phyloP scores from a whole-genome alignment of 2,329 filamentous ascomycete genomes.

The Emericellopsis atlantica region DNA sequence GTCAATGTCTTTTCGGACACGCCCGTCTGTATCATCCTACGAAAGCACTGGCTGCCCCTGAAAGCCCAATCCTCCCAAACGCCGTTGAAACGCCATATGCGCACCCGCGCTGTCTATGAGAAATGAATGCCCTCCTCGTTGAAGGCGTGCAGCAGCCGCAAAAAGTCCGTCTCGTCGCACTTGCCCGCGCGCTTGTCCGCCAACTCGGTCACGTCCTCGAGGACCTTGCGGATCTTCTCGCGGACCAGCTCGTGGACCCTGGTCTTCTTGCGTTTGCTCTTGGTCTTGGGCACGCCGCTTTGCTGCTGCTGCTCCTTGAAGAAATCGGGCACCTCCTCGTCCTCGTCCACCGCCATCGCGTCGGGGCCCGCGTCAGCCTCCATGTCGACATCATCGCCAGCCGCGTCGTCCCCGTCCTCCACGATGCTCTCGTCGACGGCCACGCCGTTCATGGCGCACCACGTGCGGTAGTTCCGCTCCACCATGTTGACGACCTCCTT shows the following conservation, averaged over 20 bases:
- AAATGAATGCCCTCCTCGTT: constrained; percentile 93
- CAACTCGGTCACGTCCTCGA: constrained; percentile 69
- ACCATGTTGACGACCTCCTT: constrained; percentile 72
- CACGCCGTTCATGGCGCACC: constrained; percentile 78
- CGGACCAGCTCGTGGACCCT: constrained; percentile 72
- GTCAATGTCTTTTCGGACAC: no score
- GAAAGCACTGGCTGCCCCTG: no score
- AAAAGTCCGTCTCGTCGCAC: constrained; percentile 87
- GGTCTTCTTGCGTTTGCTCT: constrained; percentile 62
- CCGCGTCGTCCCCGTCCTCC: constrained; percentile 26
- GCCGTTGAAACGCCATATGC: neutral
- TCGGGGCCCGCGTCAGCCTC: constrained; percentile 24
- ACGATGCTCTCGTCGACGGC: constrained; percentile 55
- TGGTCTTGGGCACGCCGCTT: constrained; percentile 40
- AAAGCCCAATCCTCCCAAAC: constrained; percentile 1
- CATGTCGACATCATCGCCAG: constrained; percentile 24
- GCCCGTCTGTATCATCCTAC: no score
- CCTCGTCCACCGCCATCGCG: constrained; percentile 39
- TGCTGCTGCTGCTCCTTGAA: constrained; percentile 53
- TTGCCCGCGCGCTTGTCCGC: constrained; percentile 72
- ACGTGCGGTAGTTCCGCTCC: constrained; percentile 79
- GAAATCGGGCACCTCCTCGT: constrained; percentile 63
- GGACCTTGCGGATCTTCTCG: constrained; percentile 73
- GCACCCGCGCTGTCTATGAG: constrained; percentile 28
- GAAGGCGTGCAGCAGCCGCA: constrained; percentile 69